Conservation (phyloP, 1,139 yeast genomes). For the Geotrichum reessii region DNA sequence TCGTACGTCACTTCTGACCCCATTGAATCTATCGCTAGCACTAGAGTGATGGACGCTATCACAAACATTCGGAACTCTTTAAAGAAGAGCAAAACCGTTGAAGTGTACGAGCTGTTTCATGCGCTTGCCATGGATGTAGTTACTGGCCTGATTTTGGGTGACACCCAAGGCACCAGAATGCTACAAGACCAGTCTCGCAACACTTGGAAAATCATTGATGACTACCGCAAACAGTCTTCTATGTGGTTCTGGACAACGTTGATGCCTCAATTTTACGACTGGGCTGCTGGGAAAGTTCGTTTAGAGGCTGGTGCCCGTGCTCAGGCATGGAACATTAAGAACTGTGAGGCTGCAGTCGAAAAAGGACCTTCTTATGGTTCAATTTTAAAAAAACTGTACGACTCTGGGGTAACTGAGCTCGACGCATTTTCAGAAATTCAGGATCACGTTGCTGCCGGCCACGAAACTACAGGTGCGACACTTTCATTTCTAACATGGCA, state of each 20-base stretch:
- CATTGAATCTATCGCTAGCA: slow-evolving; percentile 33
- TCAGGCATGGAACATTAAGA: slow-evolving; percentile 48
- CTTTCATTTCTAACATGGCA: slow-evolving; percentile 57
- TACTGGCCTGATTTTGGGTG: slow-evolving; percentile 56
- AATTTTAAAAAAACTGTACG: slow-evolving; percentile 41
- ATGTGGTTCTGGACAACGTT: slow-evolving; percentile 67
- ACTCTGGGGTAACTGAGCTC: slow-evolving; percentile 29
- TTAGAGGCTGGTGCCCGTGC: slow-evolving; percentile 40
- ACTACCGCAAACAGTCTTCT: slow-evolving; percentile 52
- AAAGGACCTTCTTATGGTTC: slow-evolving; percentile 12
- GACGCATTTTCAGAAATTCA: slow-evolving; percentile 44
- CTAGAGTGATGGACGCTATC: slow-evolving; percentile 31
- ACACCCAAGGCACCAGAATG: slow-evolving; percentile 39
- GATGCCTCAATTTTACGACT: slow-evolving; percentile 50
- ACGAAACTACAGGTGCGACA: slow-evolving; percentile 69
- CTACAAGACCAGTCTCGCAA: slow-evolving; percentile 38
- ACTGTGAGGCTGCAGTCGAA: slow-evolving; percentile 32
- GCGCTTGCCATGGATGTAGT: slow-evolving; percentile 71
- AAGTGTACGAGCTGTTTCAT: slow-evolving; percentile 57
- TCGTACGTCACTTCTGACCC: slow-evolving; percentile 29
- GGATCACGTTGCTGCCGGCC: slow-evolving; percentile 63
- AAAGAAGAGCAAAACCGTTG: slow-evolving; percentile 34
- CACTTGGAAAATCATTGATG: slow-evolving; percentile 23
- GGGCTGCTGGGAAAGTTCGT: slow-evolving; percentile 44
- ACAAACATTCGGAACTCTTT: slow-evolving; percentile 23